Evolutionary conservation across 768 basidiomycete genomes (phyloP), one percentile per base, ranked within the genome.

Genomic region (Scleroderma citrinum): DNA sequence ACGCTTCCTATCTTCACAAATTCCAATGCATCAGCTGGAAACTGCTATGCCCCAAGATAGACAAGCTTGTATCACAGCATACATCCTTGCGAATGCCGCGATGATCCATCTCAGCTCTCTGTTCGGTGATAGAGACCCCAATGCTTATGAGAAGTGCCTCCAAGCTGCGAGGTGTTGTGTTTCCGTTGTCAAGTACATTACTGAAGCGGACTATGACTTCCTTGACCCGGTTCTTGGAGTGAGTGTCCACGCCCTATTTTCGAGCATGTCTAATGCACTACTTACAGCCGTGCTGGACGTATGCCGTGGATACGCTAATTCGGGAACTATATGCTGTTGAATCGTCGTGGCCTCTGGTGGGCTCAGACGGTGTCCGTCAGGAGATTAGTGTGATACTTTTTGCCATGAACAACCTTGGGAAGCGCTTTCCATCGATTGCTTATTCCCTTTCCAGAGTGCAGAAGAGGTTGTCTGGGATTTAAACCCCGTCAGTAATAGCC

Each of bases 161-260:
- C 74, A 70, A 34, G 82, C 85, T 23, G 83, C 86, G 17, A 75
- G 80, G 46, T 69, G 78, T 31, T 77, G 78, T 53, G 74, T 80
- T 45, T 69, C 76, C 35, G 66, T 88, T 58, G 75, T 82, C 59
- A 82, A 81, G 57, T 77, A 80, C 52, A 71, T 87, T 48, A 64
- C 73, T 21, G 83, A 87, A 21, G 64, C 74, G 56, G 85, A 88
- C 57, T 83, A 78, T 53, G 74, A 77, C 34, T 83, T 80, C 64
- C 73, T 88, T n/a, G 87, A 90, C 67, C 87, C 87, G 21, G 78
- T 88, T 54, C 73, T 88, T 53, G 85, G 82, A 45, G 86, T 88
- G 70, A 55, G 84, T 68, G 43, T n/a, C 32, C 17, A 3, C 12
- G 43, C 4, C 13, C 34, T 34, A 39, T 12, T 46, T 52, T 37